A percentile compares a stretch with the other conserved stretches of the same genome.
Conservation (phyloP, 441 rosid genomes). For the Eruca vesicaria region DNA sequence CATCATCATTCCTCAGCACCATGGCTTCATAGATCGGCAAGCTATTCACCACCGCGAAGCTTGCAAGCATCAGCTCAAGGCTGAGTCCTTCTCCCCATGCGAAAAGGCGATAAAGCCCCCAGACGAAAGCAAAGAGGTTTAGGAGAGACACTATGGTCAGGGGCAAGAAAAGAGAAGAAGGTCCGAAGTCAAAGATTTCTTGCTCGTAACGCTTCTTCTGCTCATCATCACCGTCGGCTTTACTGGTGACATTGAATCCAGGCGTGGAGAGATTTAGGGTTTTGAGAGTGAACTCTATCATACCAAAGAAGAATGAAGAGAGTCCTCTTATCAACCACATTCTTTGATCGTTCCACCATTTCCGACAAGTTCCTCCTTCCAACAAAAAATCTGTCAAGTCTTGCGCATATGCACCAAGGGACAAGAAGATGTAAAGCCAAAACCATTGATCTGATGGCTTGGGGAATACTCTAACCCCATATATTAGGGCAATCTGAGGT, state of each 20-base stretch:
- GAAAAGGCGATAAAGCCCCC: conserved; percentile 28
- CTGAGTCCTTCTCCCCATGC: conserved; percentile 13
- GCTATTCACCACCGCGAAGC: conserved; percentile 49
- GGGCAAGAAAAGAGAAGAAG: conserved; percentile 45
- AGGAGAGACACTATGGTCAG: conserved; percentile 44
- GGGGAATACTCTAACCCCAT: conserved; percentile 49
- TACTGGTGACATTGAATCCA: conserved; percentile 56
- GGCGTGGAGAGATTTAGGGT: conserved; percentile 42
- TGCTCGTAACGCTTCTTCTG: conserved; percentile 55
- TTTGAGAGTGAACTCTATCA: conserved; percentile 45
- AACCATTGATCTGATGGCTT: conserved; percentile 67
- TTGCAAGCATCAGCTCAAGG: conserved; percentile 42
- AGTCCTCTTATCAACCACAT: conserved; percentile 55
- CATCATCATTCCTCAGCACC: conserved; percentile 55
- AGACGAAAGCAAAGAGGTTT: conserved; percentile 43
- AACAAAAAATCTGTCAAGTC: conserved; percentile 44
- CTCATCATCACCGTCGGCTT: conserved; percentile 45
- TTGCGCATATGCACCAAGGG: conserved; percentile 57
- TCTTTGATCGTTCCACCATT: conserved; percentile 81
- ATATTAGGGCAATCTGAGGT: conserved; percentile 64
- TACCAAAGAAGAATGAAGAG: conserved; percentile 43
- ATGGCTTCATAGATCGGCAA: conserved; percentile 68
- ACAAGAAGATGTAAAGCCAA: conserved; percentile 54
- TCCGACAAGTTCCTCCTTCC: conserved; percentile 43
- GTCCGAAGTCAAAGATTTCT: conserved; percentile 59